These are phyloP conservation scores for Cudoniella acicularis DNA, from an alignment of 495 filamentous ascomycete genomes.

Conservation along the genomic window DNA sequence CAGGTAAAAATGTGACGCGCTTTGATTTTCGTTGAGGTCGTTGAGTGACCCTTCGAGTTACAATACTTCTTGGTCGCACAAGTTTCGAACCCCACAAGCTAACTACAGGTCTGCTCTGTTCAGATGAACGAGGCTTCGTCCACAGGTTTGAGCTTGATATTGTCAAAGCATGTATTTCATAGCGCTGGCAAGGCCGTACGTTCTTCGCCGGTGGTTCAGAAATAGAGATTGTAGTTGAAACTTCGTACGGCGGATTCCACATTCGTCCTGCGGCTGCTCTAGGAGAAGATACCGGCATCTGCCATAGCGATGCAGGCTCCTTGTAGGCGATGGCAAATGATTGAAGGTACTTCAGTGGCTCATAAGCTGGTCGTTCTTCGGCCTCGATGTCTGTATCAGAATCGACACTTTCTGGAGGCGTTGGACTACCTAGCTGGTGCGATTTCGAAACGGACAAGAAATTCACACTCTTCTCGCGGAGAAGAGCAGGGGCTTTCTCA, in stretches of 20 bases:
- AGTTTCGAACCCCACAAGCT: slow-evolving; percentile 29
- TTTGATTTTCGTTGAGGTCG: slow-evolving; percentile 44
- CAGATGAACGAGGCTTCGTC: slow-evolving; percentile 18
- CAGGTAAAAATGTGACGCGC: slow-evolving; percentile 49
- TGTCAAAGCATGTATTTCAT: background rate
- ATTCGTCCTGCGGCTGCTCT: slow-evolving; percentile 27
- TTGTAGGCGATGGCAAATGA: too few relatives aligned
- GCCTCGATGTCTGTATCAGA: slow-evolving; percentile 18
- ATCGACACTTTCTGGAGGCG: slow-evolving; percentile 34
- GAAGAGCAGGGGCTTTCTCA: slow-evolving; percentile 35
- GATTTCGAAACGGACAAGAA: slow-evolving; percentile 38
- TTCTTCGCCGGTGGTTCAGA: slow-evolving; percentile 36
- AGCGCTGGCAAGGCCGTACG: slow-evolving; percentile 22
- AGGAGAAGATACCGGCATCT: slow-evolving; percentile 3
- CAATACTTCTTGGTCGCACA: slow-evolving; percentile 18
- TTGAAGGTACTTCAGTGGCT: too few relatives aligned
- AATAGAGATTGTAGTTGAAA: slow-evolving; percentile 21
- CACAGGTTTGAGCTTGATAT: slow-evolving; percentile 26
- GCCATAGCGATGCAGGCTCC: slow-evolving; percentile 15
- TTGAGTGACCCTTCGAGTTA: slow-evolving; percentile 13
- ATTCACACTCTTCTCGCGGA: slow-evolving; percentile 34
- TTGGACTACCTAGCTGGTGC: slow-evolving; percentile 45
- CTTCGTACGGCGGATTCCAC: slow-evolving; percentile 28
- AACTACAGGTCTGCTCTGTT: slow-evolving; percentile 18
- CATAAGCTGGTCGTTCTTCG: too few relatives aligned